phyloP scores from a whole-genome alignment of 2,329 filamentous ascomycete genomes.

The Ophiosphaerella korrae region DNA sequence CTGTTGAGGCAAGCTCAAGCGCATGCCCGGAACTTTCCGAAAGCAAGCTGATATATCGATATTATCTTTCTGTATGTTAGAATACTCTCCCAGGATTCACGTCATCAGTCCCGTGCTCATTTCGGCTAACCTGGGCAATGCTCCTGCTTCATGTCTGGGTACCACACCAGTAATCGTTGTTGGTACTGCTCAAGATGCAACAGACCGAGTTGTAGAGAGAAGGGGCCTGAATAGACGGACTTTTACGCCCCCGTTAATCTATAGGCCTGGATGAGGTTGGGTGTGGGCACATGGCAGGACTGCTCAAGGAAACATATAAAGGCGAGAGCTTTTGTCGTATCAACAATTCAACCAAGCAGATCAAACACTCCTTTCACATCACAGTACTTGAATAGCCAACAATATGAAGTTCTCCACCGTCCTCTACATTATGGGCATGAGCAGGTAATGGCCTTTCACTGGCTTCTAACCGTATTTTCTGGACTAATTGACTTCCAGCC shows the following conservation, averaged over 20 bases:
- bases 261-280: neutral
- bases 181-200: constrained; percentile 2
- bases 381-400: constrained; percentile 6
- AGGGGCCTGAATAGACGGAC: neutral
- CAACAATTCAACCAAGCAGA: constrained; percentile 7
- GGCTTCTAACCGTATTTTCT: neutral
- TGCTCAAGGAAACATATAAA: constrained; percentile 20
- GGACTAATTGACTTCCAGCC: constrained; percentile 16
- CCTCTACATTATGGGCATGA: constrained; percentile 22
- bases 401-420: constrained; percentile 36
- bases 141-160: neutral
- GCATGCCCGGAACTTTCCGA: constrained; percentile 5
- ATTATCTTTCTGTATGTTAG: constrained; percentile 19
- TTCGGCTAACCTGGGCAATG: constrained; percentile 12
- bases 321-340: neutral
- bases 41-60: constrained; percentile 17
- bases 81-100: neutral
- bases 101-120: constrained; percentile 9
- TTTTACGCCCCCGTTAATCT: constrained; percentile 6
- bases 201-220: neutral
- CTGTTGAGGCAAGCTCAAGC: constrained; percentile 13
- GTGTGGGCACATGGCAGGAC: neutral
- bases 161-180: constrained; percentile 2
- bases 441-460: constrained; percentile 15
- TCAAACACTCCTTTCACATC: constrained; percentile 7